Evolutionary conservation across 2,329 filamentous ascomycete species (phyloP).

Genomic region (Xylariales sp.): DNA sequence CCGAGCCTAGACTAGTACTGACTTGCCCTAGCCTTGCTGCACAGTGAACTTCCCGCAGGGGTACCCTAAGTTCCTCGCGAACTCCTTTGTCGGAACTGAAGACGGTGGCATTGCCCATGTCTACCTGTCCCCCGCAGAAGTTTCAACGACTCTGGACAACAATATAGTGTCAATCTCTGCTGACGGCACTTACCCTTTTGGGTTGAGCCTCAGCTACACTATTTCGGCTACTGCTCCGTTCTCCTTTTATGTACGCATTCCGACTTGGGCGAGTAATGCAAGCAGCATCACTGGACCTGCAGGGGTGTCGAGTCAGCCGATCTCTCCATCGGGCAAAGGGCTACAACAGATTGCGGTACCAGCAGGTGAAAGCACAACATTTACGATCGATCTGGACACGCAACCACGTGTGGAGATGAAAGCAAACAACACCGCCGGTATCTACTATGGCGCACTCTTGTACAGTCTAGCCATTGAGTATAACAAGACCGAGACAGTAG

Average conservation of each 20-base stretch:
- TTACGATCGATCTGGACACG: conserved; percentile 21
- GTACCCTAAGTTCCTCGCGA: conserved; percentile 50
- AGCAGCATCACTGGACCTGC: conserved; percentile 17
- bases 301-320: conserved; percentile 13
- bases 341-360: conserved; percentile 21
- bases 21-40: conserved; percentile 39
- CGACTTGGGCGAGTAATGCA: conserved; percentile 22
- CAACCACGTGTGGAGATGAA: conserved; percentile 23
- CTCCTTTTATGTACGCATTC: conserved; percentile 28
- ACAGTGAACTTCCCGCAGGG: conserved; percentile 54
- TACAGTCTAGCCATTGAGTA: conserved; percentile 26
- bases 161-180: conserved; percentile 35
- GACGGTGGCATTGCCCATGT: conserved; percentile 46
- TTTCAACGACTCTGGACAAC: conserved; percentile 32
- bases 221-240: conserved; percentile 24
- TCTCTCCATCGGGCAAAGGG: conserved; percentile 9
- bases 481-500: conserved; percentile 16
- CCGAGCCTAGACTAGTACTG: neutral
- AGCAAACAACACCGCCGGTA: conserved; percentile 26
- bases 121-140: conserved; percentile 41
- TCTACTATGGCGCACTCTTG: conserved; percentile 27
- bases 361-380: conserved; percentile 13
- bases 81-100: conserved; percentile 40
- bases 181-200: conserved; percentile 42
- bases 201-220: conserved; percentile 25